phyloP scores from a whole-genome alignment of 2,329 filamentous ascomycete genomes.

The Colletotrichum paranaense region DNA sequence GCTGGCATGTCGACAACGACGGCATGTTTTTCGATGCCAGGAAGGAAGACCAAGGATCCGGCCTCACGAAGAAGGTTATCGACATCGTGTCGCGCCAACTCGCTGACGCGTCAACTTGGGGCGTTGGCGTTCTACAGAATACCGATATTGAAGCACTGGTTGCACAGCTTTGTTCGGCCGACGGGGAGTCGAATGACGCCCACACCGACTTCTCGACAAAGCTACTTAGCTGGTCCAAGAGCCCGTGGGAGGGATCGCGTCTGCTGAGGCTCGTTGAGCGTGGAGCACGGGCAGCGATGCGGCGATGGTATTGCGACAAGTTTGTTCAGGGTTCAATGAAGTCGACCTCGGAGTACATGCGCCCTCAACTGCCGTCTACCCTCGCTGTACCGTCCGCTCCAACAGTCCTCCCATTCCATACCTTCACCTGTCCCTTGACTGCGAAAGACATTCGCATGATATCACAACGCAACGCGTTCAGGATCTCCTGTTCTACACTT shows the following conservation, averaged over 20 bases:
- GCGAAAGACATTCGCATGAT: constrained; percentile 93
- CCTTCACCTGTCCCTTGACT: constrained; percentile 93
- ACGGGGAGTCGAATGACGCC: constrained; percentile 46
- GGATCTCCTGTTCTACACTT: constrained; percentile 92
- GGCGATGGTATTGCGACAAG: constrained; percentile 89
- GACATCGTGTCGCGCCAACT: constrained; percentile 92
- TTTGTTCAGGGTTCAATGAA: constrained; percentile 70
- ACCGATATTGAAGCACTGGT: constrained; percentile 62
- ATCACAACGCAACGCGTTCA: constrained; percentile 91
- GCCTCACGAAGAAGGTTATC: constrained; percentile 90
- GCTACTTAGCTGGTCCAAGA: constrained; percentile 73
- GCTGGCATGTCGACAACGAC: constrained; percentile 91
- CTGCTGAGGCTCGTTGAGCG: constrained; percentile 87
- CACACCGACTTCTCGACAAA: constrained; percentile 52
- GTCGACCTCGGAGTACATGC: constrained; percentile 70
- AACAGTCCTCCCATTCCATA: constrained; percentile 96
- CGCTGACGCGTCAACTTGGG: constrained; percentile 87
- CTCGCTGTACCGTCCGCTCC: constrained; percentile 88
- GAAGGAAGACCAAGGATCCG: constrained; percentile 70
- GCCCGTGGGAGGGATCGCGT: constrained; percentile 89
- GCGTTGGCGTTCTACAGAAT: constrained; percentile 74
- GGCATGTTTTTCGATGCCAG: constrained; percentile 85
- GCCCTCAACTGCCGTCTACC: constrained; percentile 78
- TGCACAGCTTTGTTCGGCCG: constrained; percentile 56
- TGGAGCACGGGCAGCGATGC: constrained; percentile 79